Evolutionary conservation across 345 rosid genomes (phyloP).

Genomic region (Angophora floribunda): DNA sequence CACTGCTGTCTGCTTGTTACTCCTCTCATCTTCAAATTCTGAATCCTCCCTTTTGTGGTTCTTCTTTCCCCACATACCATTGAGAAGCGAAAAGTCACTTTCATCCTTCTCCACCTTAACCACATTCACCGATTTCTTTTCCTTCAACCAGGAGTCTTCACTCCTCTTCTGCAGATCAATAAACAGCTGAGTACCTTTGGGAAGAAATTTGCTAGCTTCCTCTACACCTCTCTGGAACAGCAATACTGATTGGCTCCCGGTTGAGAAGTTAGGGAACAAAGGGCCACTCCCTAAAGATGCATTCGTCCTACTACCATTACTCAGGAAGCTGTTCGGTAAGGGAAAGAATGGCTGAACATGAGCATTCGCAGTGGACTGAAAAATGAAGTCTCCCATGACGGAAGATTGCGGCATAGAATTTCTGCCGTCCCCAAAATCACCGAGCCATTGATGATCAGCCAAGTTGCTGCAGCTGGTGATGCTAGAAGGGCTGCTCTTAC

Average conservation of each 20-base stretch:
- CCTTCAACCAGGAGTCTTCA: background rate
- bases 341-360: background rate
- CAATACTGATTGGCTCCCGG: slow-evolving; percentile 22
- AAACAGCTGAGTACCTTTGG: slow-evolving; percentile 26
- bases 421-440: slow-evolving; percentile 26
- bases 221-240: slow-evolving; percentile 61
- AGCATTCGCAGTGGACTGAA: slow-evolving; percentile 35
- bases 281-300: background rate
- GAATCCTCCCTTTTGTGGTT: slow-evolving; percentile 25
- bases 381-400: slow-evolving; percentile 27
- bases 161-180: slow-evolving; percentile 23
- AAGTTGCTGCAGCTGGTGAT: slow-evolving; percentile 15
- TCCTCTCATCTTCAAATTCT: slow-evolving; percentile 35
- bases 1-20: slow-evolving; percentile 29
- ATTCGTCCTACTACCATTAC: slow-evolving; percentile 11
- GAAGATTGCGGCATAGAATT: slow-evolving; percentile 19
- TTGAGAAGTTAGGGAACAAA: slow-evolving; percentile 18
- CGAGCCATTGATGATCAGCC: slow-evolving; percentile 29
- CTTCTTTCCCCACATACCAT: slow-evolving; percentile 22
- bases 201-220: slow-evolving; percentile 81
- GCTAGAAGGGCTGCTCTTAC: slow-evolving; percentile 8
- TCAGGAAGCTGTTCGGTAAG: background rate
- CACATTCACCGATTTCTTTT: background rate
- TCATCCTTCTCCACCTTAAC: slow-evolving; percentile 13
- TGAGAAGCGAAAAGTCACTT: background rate